Evolutionary conservation across 2,329 filamentous ascomycete genomes (phyloP), one percentile per base, ranked within the genome.

Genomic region (Botrytis fabae): DNA sequence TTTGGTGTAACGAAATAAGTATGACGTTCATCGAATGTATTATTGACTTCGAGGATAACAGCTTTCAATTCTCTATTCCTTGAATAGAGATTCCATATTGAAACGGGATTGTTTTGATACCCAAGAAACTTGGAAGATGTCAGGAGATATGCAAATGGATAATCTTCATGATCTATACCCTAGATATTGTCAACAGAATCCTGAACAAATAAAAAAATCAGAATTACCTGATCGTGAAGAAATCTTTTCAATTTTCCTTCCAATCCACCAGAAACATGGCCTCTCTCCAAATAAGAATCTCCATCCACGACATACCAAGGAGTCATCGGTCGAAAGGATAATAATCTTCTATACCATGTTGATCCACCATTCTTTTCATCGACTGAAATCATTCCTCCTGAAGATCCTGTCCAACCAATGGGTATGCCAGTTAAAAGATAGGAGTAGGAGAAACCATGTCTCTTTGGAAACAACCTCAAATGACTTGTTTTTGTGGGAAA

Each of bases 31-130:
- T 88, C 91, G 78, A 93, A 94, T 0, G 91, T 93, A 77, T 94
- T 94, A 81, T 93, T 93, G 63, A 94, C 90, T 80, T 95, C 92
- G 1, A 93, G 79, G 1, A 95, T 85, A 82, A 93, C 89, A 72
- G 89, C 89, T 38, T 84, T 86, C 22, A 94, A 83, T 9, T 85
- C 81, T 73, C 86, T 86, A 14, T 87, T 81, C 0, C 81, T 76
- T 20, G 89, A 86, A 79, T 95, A 94, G 3, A 95, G 85, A 76
- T 94, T 93, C 91, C 92, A 95, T 78, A 94, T 92, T 0, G 91
- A 94, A 4, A 92, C 90, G 0, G 91, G 91, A 77, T 93, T 94
- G 82, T 93, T 93, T 35, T 88, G 87, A 78, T 92, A 92, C 4
- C 90, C 90, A 9, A 93, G 80, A 74, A 93, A 91, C 44, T 86